Evolutionary conservation across 345 rosid species (phyloP), one percentile per base, ranked within the genome.

Genomic region (Balakata baccata): DNA sequence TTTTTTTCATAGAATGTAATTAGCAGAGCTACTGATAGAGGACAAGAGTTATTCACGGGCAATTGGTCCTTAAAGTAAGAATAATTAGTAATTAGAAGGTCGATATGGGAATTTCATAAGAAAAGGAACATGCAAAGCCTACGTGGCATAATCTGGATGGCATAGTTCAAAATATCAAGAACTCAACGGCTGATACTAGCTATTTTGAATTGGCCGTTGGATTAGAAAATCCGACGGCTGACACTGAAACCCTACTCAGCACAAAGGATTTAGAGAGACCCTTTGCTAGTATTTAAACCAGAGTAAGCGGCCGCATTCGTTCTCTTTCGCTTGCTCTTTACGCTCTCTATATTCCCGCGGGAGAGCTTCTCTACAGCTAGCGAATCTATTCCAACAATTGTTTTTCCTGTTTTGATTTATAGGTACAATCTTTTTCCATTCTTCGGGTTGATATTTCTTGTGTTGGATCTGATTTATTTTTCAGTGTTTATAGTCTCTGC

Each of bases 341-440:
- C 46, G 8, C 38, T 22, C 50, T 53, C 38, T 34, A 59, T 41
- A 11, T 29, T 29, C 6, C 74, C 61, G 74, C 70, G 74, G 45
- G 45, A 41, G 79, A 52, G 74, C 69, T 50, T 25, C n/a, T 1
- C 54, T 14, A 11, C 41, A 3, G 58, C 58, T 18, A 18, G 58
- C 25, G n/a, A 8, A 49, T 23, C 8, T 20, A 1, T 18, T 60
- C 57, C 1, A 4, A 5, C 43, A 16, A 11, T 43, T 18, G 18
- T 29, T 34, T 18, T 39, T 29, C 4, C 6, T 39, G 7, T 17
- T 20, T 56, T 64, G 7, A 11, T 34, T 57, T 37, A 4, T 22
- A 77, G 80, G 80, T 77, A 20, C 29, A 60, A 41, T 45, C 63
- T 38, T 38, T 38, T 58, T 17, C 23, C 56, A 34, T 34, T 45